phyloP scores from a whole-genome alignment of 2,329 filamentous ascomycete genomes.

The Penicillium sp. region DNA sequence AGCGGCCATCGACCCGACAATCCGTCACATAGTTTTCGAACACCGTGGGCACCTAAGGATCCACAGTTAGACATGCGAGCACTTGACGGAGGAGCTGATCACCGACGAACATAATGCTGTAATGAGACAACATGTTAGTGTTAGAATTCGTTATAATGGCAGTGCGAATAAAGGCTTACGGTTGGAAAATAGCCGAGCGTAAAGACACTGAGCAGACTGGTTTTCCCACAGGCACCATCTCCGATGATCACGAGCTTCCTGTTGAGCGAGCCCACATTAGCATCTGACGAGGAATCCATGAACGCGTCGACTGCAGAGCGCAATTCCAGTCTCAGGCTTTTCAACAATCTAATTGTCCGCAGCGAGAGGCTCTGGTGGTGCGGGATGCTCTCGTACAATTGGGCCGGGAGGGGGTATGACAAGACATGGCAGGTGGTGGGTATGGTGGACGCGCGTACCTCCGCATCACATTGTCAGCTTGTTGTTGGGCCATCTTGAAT shows the following conservation, averaged over 20 bases:
- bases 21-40: slow-evolving; percentile 99
- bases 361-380: neutral
- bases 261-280: slow-evolving; percentile 22
- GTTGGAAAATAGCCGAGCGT: slow-evolving; percentile 97
- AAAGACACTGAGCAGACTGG: slow-evolving; percentile 93
- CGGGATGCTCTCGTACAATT: slow-evolving; percentile 4
- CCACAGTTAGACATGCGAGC: slow-evolving; percentile 14
- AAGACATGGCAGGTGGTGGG: slow-evolving; percentile 5
- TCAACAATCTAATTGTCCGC: no score
- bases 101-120: slow-evolving; percentile 47
- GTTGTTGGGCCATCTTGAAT: slow-evolving; percentile 40
- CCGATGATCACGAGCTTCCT: slow-evolving; percentile 97
- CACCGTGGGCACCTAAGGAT: slow-evolving; percentile 77
- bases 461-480: slow-evolving; percentile 46
- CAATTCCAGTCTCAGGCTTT: no score
- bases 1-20: slow-evolving; percentile 96
- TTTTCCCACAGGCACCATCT: slow-evolving; percentile 97
- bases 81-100: neutral
- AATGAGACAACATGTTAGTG: slow-evolving; percentile 14
- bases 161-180: slow-evolving; percentile 57
- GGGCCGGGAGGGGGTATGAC: slow-evolving; percentile 9
- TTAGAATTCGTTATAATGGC: slow-evolving; percentile 23
- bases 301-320: no score
- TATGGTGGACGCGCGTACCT: slow-evolving; percentile 52
- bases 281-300: no score